Evolutionary conservation across 345 rosid genomes (phyloP).

Genomic region (Zanthoxylum bungeanum): DNA sequence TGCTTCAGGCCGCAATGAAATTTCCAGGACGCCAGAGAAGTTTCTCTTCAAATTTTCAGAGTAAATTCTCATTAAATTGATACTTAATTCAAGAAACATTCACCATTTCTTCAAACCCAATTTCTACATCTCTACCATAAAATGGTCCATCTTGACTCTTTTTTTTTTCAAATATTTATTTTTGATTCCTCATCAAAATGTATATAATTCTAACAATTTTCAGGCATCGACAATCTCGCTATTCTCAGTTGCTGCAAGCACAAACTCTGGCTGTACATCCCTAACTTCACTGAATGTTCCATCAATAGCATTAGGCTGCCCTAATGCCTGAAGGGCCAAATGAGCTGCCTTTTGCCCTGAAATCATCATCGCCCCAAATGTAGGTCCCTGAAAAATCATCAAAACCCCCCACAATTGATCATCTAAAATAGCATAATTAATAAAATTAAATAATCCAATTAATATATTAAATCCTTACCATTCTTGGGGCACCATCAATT

Average conservation of each 20-base stretch:
- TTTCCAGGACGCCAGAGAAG: background rate
- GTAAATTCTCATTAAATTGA: background rate
- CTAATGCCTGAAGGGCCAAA: constrained; percentile 46
- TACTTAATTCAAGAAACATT: background rate
- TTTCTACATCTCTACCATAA: background rate
- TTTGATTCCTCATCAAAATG: background rate
- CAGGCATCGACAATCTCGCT: constrained; percentile 35
- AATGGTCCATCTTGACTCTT: background rate
- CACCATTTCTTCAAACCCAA: constrained; percentile 3
- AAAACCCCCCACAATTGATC: background rate
- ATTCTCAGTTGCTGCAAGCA: constrained; percentile 34
- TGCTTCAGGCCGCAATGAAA: background rate
- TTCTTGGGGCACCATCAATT: constrained; percentile 36
- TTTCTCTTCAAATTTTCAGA: background rate
- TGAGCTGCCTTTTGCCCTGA: constrained; percentile 67
- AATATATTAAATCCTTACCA: background rate
- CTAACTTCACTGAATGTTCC: constrained; percentile 18
- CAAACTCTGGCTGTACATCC: constrained; percentile 30
- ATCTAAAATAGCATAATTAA: background rate
- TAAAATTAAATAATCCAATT: background rate
- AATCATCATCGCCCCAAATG: constrained; percentile 64
- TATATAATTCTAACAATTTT: background rate
- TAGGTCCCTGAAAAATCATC: constrained; percentile 43
- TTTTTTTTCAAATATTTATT: background rate
- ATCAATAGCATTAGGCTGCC: constrained; percentile 45